A percentile compares a stretch with the other conserved stretches of the same genome.
These are phyloP conservation scores for Aureobasidium subglaciale DNA, from an alignment of 2,329 filamentous ascomycete species.

Conservation along the genomic window DNA sequence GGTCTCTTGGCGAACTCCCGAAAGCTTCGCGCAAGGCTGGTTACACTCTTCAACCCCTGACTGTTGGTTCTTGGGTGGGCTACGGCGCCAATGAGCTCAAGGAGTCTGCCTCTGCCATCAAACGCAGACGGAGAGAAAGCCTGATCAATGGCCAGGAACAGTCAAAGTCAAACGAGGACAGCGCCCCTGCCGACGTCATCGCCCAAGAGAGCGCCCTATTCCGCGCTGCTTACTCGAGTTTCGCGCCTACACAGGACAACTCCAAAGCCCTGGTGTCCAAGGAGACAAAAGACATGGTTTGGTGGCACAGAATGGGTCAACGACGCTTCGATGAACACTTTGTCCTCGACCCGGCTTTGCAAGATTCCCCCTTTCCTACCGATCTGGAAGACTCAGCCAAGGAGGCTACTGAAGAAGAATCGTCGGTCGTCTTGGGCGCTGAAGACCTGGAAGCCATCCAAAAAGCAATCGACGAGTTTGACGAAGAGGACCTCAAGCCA, in stretches of 20 bases:
- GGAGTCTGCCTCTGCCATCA: conserved; percentile 53
- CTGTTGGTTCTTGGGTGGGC: conserved; percentile 58
- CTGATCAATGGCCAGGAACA: conserved; percentile 61
- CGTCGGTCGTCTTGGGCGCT: conserved; percentile 16
- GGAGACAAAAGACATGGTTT: conserved; percentile 59
- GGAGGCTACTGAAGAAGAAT: background rate
- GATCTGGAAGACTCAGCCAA: conserved; percentile 20
- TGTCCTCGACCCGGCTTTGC: conserved; percentile 43
- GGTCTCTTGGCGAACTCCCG: conserved; percentile 45
- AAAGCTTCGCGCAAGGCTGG: conserved; percentile 38
- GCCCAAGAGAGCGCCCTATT: conserved; percentile 64
- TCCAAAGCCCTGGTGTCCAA: conserved; percentile 63
- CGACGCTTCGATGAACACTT: conserved; percentile 59
- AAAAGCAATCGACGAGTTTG: conserved; percentile 22
- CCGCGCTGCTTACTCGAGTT: conserved; percentile 69
- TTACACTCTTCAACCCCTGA: conserved; percentile 61
- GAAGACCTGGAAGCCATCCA: conserved; percentile 21
- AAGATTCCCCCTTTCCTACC: conserved; percentile 23
- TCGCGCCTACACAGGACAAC: conserved; percentile 70
- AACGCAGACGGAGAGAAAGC: conserved; percentile 63
- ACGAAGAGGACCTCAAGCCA: conserved; percentile 18
- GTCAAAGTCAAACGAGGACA: conserved; percentile 20
- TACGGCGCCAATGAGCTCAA: conserved; percentile 44
- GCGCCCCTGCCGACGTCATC: conserved; percentile 31
- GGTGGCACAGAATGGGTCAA: conserved; percentile 65